Base-by-base conservation (phyloP, 768 basidiomycete genomes). In the Sutorius australiensis region DNA sequence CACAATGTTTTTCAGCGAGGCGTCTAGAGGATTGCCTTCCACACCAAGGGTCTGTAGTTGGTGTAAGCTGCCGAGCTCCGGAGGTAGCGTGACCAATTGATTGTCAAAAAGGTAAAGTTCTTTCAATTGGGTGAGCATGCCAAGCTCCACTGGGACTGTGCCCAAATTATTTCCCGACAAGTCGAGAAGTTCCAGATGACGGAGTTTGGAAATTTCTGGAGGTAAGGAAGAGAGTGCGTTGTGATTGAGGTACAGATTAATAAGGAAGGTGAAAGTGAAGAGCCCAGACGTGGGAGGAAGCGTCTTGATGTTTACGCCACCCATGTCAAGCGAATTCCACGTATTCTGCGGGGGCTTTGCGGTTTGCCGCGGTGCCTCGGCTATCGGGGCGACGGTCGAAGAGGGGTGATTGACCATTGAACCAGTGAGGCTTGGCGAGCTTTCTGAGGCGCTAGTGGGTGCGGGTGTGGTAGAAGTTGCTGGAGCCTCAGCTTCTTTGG, bases 81-180 rank as follows among this genome's bases (percentile, higher is more conserved):
- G 75, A 2, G 97, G 97, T 17, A 99, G 77, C 3, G 84, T 87
- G 36, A 81, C 74, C n/a, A 99, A 72, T 61, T 88, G 83, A 71
- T 99, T 99, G 77, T 99, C 97, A 70, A 98, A 99, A 19, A 98
- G 75, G 64, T 92, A 90, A 33, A 99, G 77, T 67, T 99, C 95
- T 71, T 91, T 92, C 50, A 99, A 75, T 58, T 84, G 81, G 14
- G 86, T 89, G 59, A 98, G 75, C 82, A 97, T 86, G 42, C 97
- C 97, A 21, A 99, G 71, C 65, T 98, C 95, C 4, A 86, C 79
- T 4, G 95, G 92, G 5, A 99, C 73, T 3, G 80, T 71, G 27
- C 79, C 72, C 43, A 99, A 80, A 58, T 78, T 84, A 71, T 99
- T 99, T 46, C 86, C 87, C 2, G 95, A 95, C 43, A 94, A 80